Evolutionary conservation across 306 rosid species (phyloP).

Genomic region (Prunus davidiana): DNA sequence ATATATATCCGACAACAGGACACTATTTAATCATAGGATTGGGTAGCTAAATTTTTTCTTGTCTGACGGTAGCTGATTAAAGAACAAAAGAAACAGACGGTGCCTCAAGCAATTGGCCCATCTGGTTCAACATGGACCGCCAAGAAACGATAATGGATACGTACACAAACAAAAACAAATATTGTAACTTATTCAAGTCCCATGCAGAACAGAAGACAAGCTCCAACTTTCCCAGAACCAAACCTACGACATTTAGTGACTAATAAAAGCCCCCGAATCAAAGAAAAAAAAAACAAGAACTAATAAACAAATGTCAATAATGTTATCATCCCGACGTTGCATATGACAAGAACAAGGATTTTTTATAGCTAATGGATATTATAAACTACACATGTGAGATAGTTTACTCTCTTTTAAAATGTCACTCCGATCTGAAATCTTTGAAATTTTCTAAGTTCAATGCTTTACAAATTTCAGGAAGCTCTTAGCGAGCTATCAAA

Average conservation of each 20-base stretch:
- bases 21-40: background rate
- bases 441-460: background rate
- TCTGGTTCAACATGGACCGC: background rate
- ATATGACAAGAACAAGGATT: background rate
- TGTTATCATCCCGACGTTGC: background rate
- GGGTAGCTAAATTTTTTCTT: background rate
- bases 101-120: background rate
- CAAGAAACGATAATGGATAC: background rate
- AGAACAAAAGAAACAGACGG: background rate
- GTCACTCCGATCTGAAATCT: background rate
- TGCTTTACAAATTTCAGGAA: background rate
- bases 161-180: background rate
- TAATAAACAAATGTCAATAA: too few species aligned
- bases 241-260: too few species aligned
- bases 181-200: background rate
- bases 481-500: too few species aligned
- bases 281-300: too few species aligned
- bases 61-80: background rate
- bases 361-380: background rate
- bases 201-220: background rate
- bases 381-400: background rate
- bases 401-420: background rate
- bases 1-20: too few species aligned
- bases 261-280: too few species aligned
- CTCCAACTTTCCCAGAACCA: background rate